Base-by-base conservation (phyloP, 1,284 basidiomycete species). In the Tausonia pullulans region DNA sequence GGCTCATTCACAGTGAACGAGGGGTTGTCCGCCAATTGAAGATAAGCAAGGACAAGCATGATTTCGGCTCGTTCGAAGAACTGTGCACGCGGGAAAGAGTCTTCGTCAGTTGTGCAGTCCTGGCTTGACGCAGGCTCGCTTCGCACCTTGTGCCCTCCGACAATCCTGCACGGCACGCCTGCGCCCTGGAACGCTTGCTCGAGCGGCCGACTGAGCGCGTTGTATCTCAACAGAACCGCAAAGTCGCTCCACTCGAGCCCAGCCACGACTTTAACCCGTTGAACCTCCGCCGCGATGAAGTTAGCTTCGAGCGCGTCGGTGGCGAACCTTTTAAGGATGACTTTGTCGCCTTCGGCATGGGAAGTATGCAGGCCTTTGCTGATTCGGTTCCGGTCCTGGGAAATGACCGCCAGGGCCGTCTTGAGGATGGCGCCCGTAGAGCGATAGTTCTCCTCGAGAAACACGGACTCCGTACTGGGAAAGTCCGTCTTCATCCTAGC, bases 11-110 rank as follows among this genome's bases (percentile, higher is more conserved):
- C 44, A 16, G 60, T 45, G 10, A 45, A 59, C 14, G 43, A 41
- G 43, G 57, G 54, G n/a, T 50, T 50, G 44, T 52, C 53, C 8
- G n/a, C 74, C 74, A 27, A 27, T 27, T 27, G 27, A 2, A 27
- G 27, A 27, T 27, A 54, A 5, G 40, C 7, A 14, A 46, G 43
- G 14, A 27, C 70, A 73, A 93, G 90, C 77, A 92, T 93, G 72
- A 96, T 82, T 79, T 90, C 88, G 69, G 83, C 74, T 7, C 90
- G 84, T 68, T 93, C 88, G 71, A 93, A 94, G 81, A 93, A 93
- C 73, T 63, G 45, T 7, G 27, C 27, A 27, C 27, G 27, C 27
- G 27, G 27, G 27, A 27, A 27, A 27, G 27, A 27, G 27, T 27
- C 27, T 27, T 27, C 27, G 27, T 27, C 27, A 27, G 27, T 27